Base-by-base conservation (phyloP, 768 basidiomycete species). In the Kwoniella shandongensis region DNA sequence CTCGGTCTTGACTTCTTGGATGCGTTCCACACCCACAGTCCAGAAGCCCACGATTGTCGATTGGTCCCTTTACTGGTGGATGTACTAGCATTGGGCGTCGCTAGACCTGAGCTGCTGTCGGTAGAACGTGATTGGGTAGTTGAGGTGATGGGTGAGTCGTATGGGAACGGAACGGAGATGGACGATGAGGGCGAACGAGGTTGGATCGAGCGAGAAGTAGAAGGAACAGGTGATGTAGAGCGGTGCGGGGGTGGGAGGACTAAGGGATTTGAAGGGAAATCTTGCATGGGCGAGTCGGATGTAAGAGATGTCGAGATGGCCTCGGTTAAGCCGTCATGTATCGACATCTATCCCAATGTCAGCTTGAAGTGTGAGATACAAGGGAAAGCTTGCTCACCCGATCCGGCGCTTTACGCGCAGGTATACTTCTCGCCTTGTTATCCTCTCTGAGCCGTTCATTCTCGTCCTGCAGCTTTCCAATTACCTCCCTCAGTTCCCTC, bases 291-390 rank as follows among this genome's bases (percentile, higher is more conserved):
- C 4, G 56, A 54, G 42, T 22, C 44, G 11, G 60, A 26, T 15
- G 63, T 66, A n/a, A 75, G 55, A 0, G 67, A 66, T 18, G 73
- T 73, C 20, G 71, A 73, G n/a, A 75, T 56, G 7, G 73, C 73
- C 59, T 75, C 73, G 39, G 64, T 63, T 1, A 75, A 47, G 39
- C 57, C 64, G 30, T 75, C 71, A 51, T 73, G 71, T 20, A 75
- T 61, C 4, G 68, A 67, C 6, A 57, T 46, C 66, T 48, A 27
- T 39, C 26, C 13, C 13, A n/a, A 6, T 13, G 32, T 32, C 32
- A 32, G 32, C 32, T 32, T 13, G 23, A 50, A 15, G 3, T 26
- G 10, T 50, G 45, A 36, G 44, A 39, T 41, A 23, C 2, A 40
- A 44, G 13, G 32, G 29, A 51, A 29, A 20, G 22, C 0, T 12